Conservation (phyloP, 257 asterid genomes). For the Primulina tabacum region DNA sequence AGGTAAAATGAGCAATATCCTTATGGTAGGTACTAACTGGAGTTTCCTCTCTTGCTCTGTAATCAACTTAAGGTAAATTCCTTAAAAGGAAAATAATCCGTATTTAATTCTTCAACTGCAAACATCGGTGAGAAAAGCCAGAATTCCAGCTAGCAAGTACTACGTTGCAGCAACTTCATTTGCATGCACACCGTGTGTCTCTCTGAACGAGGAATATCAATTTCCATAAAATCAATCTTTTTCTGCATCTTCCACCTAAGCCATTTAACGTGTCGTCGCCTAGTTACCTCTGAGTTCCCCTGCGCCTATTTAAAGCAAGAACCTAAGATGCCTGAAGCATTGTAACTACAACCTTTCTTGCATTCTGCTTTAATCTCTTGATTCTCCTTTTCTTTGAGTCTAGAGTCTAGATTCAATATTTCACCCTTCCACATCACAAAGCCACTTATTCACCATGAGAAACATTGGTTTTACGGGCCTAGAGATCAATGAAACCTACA, state of each 20-base stretch:
- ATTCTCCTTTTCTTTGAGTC: slow-evolving; percentile 28
- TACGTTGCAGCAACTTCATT: slow-evolving; percentile 58
- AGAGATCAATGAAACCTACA: slow-evolving; percentile 39
- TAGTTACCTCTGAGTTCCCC: slow-evolving; percentile 20
- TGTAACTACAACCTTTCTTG: slow-evolving; percentile 28
- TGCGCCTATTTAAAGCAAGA: slow-evolving; percentile 43
- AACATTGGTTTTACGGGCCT: slow-evolving; percentile 36
- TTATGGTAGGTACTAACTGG: background rate
- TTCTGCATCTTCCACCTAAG: slow-evolving; percentile 40
- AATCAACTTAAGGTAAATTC: slow-evolving; percentile 8
- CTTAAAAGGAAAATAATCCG: slow-evolving; percentile 18
- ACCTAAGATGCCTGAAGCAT: slow-evolving; percentile 26
- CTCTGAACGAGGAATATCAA: slow-evolving; percentile 29
- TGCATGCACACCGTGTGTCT: slow-evolving; percentile 94
- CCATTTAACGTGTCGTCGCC: slow-evolving; percentile 28
- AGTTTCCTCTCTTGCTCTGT: slow-evolving; percentile 16
- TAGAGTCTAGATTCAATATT: slow-evolving; percentile 12
- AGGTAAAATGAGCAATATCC: background rate
- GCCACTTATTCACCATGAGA: slow-evolving; percentile 50
- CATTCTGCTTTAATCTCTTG: slow-evolving; percentile 24
- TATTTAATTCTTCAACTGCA: slow-evolving; percentile 34
- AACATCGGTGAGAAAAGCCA: slow-evolving; percentile 53
- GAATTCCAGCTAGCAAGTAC: slow-evolving; percentile 55
- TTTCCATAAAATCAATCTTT: slow-evolving; percentile 32
- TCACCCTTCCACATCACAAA: slow-evolving; percentile 17